A percentile compares a stretch with the other conserved stretches of the same genome.
These are phyloP conservation scores for Rhodotorula paludigena DNA, from an alignment of 768 basidiomycete species.

Conservation along the genomic window DNA sequence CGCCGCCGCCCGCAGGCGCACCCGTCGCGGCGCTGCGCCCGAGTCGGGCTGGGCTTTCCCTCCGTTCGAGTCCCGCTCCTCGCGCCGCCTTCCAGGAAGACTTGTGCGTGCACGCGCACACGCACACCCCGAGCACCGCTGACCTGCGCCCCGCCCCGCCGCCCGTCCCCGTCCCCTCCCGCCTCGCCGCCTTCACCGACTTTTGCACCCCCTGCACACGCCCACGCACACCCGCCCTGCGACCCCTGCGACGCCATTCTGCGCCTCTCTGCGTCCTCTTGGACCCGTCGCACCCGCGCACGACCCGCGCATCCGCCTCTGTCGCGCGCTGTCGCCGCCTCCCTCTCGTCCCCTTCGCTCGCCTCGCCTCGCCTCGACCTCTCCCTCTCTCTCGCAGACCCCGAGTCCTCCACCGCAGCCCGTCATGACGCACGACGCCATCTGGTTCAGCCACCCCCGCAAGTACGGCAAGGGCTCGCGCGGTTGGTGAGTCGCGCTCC, in stretches of 20 bases:
- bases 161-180: not conserved
- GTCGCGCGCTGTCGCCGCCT: not conserved
- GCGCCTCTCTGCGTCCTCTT: too few species aligned
- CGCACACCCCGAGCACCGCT: not conserved
- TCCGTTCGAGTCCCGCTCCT: too few species aligned
- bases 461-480: conserved; percentile 45
- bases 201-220: not conserved
- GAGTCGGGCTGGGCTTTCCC: too few species aligned
- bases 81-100: too few species aligned
- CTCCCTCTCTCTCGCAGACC: not conserved
- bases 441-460: conserved; percentile 43
- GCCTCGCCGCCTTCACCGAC: too few species aligned
- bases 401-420: not conserved
- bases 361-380: not conserved
- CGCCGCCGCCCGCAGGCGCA: too few species aligned
- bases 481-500: conserved; percentile 30
- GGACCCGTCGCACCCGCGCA: too few species aligned
- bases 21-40: too few species aligned
- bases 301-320: not conserved
- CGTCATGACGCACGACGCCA: conserved; percentile 43
- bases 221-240: too few species aligned
- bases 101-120: too few species aligned
- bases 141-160: not conserved
- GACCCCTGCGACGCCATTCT: too few species aligned
- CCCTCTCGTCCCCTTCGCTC: not conserved